A percentile compares a stretch with the other conserved stretches of the same genome.
These are phyloP conservation scores for Juncus inflexus DNA, from an alignment of 176 grass and related monocot genomes.

Conservation along the genomic window DNA sequence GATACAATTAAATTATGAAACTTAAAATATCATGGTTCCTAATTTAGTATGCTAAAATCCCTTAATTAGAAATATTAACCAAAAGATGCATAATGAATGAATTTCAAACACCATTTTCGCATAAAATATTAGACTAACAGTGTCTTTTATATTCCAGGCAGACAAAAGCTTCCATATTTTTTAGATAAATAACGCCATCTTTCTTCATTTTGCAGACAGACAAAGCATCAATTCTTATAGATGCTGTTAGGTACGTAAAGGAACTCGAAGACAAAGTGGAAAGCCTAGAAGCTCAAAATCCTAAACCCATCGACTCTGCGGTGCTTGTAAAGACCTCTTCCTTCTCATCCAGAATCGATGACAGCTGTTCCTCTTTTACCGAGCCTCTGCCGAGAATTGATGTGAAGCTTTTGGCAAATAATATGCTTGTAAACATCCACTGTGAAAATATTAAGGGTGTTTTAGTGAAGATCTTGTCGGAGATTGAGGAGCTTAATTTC, in stretches of 20 bases:
- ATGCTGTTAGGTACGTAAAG: slow-evolving; percentile 57
- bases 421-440: slow-evolving; percentile 44
- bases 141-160: no score
- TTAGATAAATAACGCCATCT: background rate
- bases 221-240: slow-evolving; percentile 62
- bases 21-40: no score
- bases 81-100: no score
- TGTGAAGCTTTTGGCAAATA: slow-evolving; percentile 41
- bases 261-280: slow-evolving; percentile 58
- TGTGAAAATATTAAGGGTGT: slow-evolving; percentile 43
- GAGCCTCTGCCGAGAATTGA: slow-evolving; percentile 48
- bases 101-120: no score
- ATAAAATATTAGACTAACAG: no score
- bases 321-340: slow-evolving; percentile 41
- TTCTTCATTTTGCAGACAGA: slow-evolving; percentile 44
- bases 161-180: no score
- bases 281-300: slow-evolving; percentile 29
- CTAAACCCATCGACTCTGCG: slow-evolving; percentile 23
- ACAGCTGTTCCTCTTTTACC: slow-evolving; percentile 9
- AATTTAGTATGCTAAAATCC: no score
- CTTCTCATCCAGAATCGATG: background rate
- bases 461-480: slow-evolving; percentile 50
- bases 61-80: no score
- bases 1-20: no score
- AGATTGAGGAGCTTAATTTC: slow-evolving; percentile 53